A percentile compares a stretch with the other conserved stretches of the same genome.
These are phyloP conservation scores for Talaromyces stipitatus DNA, from an alignment of 495 filamentous ascomycete species.

Conservation along the genomic window DNA sequence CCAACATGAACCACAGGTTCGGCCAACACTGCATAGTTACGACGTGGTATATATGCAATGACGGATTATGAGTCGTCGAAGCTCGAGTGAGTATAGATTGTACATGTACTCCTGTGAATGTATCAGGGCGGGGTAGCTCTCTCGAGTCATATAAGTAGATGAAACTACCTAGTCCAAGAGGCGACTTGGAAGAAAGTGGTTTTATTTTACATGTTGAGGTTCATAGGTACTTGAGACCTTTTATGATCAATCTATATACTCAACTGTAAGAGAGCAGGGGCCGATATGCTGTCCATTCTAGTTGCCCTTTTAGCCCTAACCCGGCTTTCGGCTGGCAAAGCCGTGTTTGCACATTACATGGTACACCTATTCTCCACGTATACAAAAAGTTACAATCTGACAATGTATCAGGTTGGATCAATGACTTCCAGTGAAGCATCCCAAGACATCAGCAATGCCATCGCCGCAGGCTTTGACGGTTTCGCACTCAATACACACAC, in stretches of 20 bases:
- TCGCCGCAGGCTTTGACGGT: conserved; percentile 16
- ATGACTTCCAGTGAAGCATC: conserved; percentile 14
- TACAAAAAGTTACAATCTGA: not conserved
- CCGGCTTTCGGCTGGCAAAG: not conserved
- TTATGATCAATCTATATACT: not conserved
- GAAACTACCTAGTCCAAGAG: too few species aligned
- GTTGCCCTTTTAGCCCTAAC: not conserved
- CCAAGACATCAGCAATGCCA: conserved; percentile 19
- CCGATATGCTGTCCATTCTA: not conserved
- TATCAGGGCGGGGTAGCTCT: not conserved
- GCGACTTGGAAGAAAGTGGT: too few species aligned
- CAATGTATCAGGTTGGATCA: conserved; percentile 11
- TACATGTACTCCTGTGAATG: not conserved
- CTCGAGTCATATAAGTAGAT: not conserved
- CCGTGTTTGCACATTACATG: conserved; percentile 28
- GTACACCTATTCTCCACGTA: conserved; percentile 4
- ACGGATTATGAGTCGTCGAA: not conserved
- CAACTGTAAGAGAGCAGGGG: not conserved
- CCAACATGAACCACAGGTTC: not conserved
- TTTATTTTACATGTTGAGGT: too few species aligned
- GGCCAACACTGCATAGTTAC: not conserved
- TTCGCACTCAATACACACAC: conserved; percentile 22
- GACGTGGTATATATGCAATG: not conserved
- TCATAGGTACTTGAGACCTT: too few species aligned
- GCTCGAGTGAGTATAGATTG: not conserved